Evolutionary conservation across 192 early-diverging fungal species (phyloP).

Genomic region (Neocallimastix lanati): DNA sequence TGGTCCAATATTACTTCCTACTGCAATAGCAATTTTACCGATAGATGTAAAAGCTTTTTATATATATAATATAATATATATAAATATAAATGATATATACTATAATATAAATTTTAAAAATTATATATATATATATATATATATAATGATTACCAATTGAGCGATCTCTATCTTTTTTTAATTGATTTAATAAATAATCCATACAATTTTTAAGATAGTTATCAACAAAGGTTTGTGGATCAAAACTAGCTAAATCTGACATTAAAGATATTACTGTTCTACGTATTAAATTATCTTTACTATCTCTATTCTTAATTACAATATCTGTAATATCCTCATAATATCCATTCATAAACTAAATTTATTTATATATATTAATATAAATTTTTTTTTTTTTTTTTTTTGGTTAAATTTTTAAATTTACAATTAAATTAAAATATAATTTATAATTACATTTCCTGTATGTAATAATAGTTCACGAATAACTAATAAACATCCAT

Average conservation of each 20-base stretch:
- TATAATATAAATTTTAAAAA: too few relatives aligned
- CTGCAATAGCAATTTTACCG: conserved; percentile 64
- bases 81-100: too few relatives aligned
- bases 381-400: too few relatives aligned
- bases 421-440: too few relatives aligned
- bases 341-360: conserved; percentile 67
- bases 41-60: conserved; percentile 77
- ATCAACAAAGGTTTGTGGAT: conserved; percentile 47
- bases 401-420: too few relatives aligned
- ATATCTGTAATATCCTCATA: conserved; percentile 58
- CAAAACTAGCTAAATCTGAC: conserved; percentile 63
- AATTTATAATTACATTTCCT: conserved; percentile 35
- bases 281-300: conserved; percentile 59
- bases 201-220: conserved; percentile 52
- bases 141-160: conserved; percentile 14
- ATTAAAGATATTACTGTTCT: conserved; percentile 67
- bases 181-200: conserved; percentile 45
- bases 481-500: conserved; percentile 65
- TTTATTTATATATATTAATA: too few relatives aligned
- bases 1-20: conserved; percentile 53
- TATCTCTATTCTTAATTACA: conserved; percentile 56
- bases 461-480: conserved; percentile 63
- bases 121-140: too few relatives aligned
- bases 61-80: too few relatives aligned
- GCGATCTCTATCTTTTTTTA: conserved; percentile 55